Conservation (phyloP, 2,329 filamentous ascomycete genomes). For the Talaromyces sp. region DNA sequence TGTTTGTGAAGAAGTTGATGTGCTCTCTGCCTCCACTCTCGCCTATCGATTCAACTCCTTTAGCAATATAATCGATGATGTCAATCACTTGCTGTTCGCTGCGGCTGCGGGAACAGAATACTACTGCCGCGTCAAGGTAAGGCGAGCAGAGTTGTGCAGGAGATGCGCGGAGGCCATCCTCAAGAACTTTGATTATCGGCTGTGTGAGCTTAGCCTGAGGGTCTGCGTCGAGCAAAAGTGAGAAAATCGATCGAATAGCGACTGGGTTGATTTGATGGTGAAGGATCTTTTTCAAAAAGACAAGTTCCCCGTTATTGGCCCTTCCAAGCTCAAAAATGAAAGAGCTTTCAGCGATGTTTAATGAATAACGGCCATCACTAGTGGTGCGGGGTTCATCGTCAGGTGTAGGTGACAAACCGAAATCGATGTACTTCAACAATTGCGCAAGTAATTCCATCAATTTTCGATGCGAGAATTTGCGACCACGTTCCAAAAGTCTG, state of each 20-base stretch:
- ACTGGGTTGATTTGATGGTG: constrained; percentile 56
- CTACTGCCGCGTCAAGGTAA: constrained; percentile 56
- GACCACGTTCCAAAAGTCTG: constrained; percentile 45
- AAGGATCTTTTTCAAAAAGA: constrained; percentile 60
- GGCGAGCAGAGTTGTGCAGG: constrained; percentile 49
- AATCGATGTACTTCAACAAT: constrained; percentile 39
- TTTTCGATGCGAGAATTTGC: constrained; percentile 43
- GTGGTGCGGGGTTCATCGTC: constrained; percentile 25
- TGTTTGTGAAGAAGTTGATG: constrained; percentile 50
- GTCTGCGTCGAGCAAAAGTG: constrained; percentile 53
- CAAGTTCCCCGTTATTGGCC: constrained; percentile 32
- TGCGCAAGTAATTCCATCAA: constrained; percentile 42
- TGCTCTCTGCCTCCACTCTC: constrained; percentile 48
- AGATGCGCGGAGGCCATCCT: constrained; percentile 53
- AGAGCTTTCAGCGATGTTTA: constrained; percentile 33
- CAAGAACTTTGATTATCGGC: constrained; percentile 53
- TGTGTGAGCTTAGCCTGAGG: constrained; percentile 46
- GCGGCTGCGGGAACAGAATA: constrained; percentile 49
- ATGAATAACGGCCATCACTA: constrained; percentile 31
- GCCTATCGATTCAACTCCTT: constrained; percentile 49
- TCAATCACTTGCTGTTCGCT: constrained; percentile 35
- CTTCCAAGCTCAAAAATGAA: constrained; percentile 34
- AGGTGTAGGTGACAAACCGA: constrained; percentile 28
- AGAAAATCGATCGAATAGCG: constrained; percentile 56
- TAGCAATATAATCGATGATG: constrained; percentile 42